Evolutionary conservation across 768 basidiomycete genomes (phyloP), one percentile per base, ranked within the genome.

Genomic region (Multifurca ochricompacta): DNA sequence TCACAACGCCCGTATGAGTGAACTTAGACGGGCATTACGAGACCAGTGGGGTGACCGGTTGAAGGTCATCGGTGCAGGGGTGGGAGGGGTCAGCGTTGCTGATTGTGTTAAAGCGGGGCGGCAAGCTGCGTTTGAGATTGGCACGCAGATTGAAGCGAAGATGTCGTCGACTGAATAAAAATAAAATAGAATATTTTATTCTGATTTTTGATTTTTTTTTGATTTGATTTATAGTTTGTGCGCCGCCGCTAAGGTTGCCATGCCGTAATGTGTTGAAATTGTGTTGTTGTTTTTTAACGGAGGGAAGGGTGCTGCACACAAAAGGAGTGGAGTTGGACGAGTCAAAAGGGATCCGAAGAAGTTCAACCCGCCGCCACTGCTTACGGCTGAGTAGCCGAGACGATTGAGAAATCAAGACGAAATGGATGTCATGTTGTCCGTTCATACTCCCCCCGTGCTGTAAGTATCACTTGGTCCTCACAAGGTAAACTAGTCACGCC

Each of bases 91-190:
- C 3, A 92, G 92, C 61, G 78, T 94, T 1, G 83, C 82, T 7
- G 92, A 95, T 63, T 94, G 91, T 66, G 76, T 93, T 10, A 80
- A 83, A 62, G 80, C 81, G 4, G 92, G 86, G 13, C 79, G 83
- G 65, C 71, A 67, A 19, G 84, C 55, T 0, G 68, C 68, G 5
- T 21, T 45, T 43, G 64, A 55, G 21, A 31, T 61, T 13, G 54
- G 36, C 3, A 8, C 39, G 3, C 50, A 42, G 27, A 41, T 56
- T 14, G 30, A 56, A 27, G 44, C 44, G n/a, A n/a, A n/a, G n/a
- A n/a, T n/a, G n/a, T n/a, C n/a, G n/a, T n/a, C 8, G 16, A 11
- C 16, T 31, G 44, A n/a, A n/a, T n/a, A n/a, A n/a, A 19, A 31
- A 19, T n/a, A 28, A 31, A 5, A 4, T 14, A 45, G n/a, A 23